Percentiles rank a stretch among this genome's conserved stretches.
Evolutionary conservation across 108 stramenopile genomes (phyloP).

Genomic region (Nitzschia sp.): DNA sequence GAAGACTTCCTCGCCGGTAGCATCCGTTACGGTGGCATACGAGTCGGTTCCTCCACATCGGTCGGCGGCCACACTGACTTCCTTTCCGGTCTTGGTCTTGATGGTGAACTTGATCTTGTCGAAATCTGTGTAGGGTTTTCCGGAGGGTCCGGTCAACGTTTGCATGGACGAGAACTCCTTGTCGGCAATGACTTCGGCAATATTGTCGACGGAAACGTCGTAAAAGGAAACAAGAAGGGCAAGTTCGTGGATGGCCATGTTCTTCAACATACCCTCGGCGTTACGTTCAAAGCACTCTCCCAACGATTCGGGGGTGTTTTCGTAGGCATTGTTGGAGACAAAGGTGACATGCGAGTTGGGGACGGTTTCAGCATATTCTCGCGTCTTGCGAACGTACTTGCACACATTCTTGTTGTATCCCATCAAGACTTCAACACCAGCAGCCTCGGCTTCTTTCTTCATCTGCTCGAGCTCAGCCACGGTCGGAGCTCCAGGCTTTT

Average conservation of each 20-base stretch:
- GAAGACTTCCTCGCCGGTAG: slow-evolving; percentile 77
- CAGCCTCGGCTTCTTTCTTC: slow-evolving; percentile 71
- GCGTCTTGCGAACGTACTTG: slow-evolving; percentile 89
- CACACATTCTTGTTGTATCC: slow-evolving; percentile 95
- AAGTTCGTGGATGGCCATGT: slow-evolving; percentile 94
- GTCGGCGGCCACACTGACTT: slow-evolving; percentile 81
- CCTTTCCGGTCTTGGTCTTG: slow-evolving; percentile 90
- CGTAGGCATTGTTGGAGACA: slow-evolving; percentile 91
- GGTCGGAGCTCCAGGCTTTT: slow-evolving; percentile 93
- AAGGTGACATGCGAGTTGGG: slow-evolving; percentile 83
- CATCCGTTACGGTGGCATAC: slow-evolving; percentile 80
- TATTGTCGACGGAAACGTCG: slow-evolving; percentile 88
- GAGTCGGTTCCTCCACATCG: slow-evolving; percentile 86
- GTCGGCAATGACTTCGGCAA: slow-evolving; percentile 73
- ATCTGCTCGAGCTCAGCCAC: slow-evolving; percentile 76
- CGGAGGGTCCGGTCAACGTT: slow-evolving; percentile 76
- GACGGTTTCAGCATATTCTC: slow-evolving; percentile 73
- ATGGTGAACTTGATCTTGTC: slow-evolving; percentile 93
- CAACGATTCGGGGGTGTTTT: slow-evolving; percentile 82
- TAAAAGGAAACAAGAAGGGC: slow-evolving; percentile 88
- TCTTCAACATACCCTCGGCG: slow-evolving; percentile 93
- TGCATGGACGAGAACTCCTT: slow-evolving; percentile 87
- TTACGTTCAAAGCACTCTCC: slow-evolving; percentile 95
- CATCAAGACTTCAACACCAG: slow-evolving; percentile 83
- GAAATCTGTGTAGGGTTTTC: slow-evolving; percentile 85